Conservation (phyloP, 2,329 filamentous ascomycete genomes). For the Trichoderma cornu-damae region DNA sequence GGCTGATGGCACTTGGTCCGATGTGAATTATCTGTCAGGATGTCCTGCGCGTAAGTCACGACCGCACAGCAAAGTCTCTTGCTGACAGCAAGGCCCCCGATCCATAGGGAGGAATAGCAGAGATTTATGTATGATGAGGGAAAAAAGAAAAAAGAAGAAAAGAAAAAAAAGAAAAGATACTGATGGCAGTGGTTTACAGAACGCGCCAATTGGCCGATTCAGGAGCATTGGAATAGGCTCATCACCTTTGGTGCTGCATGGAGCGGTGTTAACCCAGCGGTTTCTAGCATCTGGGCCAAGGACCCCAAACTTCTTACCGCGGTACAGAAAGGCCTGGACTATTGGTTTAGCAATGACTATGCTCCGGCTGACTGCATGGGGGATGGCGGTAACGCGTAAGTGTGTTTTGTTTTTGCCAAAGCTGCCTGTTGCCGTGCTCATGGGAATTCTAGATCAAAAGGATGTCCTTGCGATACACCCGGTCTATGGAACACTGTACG, state of each 20-base stretch:
- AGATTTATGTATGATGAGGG: no score
- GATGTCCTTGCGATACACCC: conserved; percentile 22
- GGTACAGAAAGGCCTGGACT: conserved; percentile 22
- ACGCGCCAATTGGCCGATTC: conserved; percentile 26
- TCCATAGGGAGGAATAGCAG: not conserved
- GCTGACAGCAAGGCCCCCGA: not conserved
- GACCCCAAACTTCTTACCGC: conserved; percentile 17
- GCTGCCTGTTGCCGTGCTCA: not conserved
- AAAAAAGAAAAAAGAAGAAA: no score
- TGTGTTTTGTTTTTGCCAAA: not conserved
- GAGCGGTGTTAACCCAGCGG: conserved; percentile 23
- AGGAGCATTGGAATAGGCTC: conserved; percentile 25
- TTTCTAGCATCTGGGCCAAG: conserved; percentile 20
- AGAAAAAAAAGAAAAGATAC: no score
- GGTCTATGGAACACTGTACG: conserved; percentile 24
- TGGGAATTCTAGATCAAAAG: not conserved
- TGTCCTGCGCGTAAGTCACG: conserved; percentile 23
- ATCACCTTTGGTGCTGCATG: conserved; percentile 25
- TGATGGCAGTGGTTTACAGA: conserved; percentile 10
- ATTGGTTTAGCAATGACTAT: conserved; percentile 26
- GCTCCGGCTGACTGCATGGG: conserved; percentile 22
- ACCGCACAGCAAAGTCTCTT: not conserved
- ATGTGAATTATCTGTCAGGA: conserved; percentile 25
- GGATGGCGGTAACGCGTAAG: conserved; percentile 22
- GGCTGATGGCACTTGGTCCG: conserved; percentile 24